Evolutionary conservation across 192 early-diverging fungal species (phyloP), one percentile per base, ranked within the genome.

Genomic region (Coemansia guatemalensis): DNA sequence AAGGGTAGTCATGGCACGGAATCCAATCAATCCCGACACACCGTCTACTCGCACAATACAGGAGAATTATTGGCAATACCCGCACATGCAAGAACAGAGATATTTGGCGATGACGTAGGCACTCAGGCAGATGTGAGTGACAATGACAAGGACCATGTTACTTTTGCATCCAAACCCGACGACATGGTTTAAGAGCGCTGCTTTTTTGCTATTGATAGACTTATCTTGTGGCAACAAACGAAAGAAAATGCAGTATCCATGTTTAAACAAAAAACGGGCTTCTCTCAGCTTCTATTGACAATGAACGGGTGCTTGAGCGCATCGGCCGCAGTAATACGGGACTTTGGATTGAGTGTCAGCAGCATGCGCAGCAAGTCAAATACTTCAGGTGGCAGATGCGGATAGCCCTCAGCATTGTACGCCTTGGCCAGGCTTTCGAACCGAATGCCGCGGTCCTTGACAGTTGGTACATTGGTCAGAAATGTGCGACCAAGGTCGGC

Each of bases 251-350:
- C 35, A 39, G 9, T 12, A 39, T 39, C 9, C 11, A 8, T 39
- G 11, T 39, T 39, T 39, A 39, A 39, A 39, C n/a, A n/a, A 12
- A 4, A 4, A 39, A 7, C 2, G 35, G 11, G 35, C 11, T 12
- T 4, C 30, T 17, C n/a, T 57, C 30, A 57, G 8, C 8, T 26
- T 55, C 67, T 35, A 54, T 33, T 39, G n/a, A 50, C 60, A 30
- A 80, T 51, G 62, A 95, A 96, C 18, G 90, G 87, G 57, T 95
- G 93, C 27, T 82, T 63, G 3, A 96, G 61, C 0, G 94, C 93
- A 26, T 94, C 84, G 26, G 67, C 76, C 0, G 94, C 92, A 0
- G 91, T 92, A 54, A 93, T 88, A 30, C 94, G 84, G 32, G 65
- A 49, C 1, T 53, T 74, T 0, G 87, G 86, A 55, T 89, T 70